phyloP scores from a whole-genome alignment of 2,329 filamentous ascomycete genomes.

The Monilinia vaccinii-corymbosi region DNA sequence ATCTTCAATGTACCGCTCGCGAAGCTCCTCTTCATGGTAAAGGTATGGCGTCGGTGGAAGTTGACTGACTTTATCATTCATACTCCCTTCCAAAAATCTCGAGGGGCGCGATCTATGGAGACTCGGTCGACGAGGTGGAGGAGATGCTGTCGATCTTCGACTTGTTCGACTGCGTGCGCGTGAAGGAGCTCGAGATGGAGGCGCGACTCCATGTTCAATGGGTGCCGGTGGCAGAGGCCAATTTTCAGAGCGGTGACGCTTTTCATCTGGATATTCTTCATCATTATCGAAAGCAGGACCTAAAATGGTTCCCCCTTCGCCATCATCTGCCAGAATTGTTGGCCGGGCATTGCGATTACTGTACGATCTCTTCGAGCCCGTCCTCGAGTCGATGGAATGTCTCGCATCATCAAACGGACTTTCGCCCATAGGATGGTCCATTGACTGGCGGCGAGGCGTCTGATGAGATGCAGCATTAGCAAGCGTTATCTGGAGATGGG shows the following conservation, averaged over 20 bases:
- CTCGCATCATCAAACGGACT: conserved; percentile 3
- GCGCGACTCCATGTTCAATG: conserved; percentile 7
- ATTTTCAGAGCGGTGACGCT: conserved; percentile 36
- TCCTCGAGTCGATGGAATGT: conserved; percentile 7
- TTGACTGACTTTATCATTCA: conserved; percentile 71
- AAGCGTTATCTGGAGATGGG: not conserved
- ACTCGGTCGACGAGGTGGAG: conserved; percentile 16
- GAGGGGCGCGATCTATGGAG: conserved; percentile 45
- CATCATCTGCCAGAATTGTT: conserved; percentile 19
- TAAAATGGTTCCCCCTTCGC: conserved; percentile 26
- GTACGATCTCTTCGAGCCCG: conserved; percentile 28
- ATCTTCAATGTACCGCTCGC: conserved; percentile 15
- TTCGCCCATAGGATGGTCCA: conserved; percentile 11
- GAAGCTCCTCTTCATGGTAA: conserved; percentile 19
- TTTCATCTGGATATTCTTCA: conserved; percentile 29
- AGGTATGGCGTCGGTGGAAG: conserved; percentile 39
- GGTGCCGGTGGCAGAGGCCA: conserved; percentile 32
- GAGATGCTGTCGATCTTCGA: conserved; percentile 23
- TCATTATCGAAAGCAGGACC: conserved; percentile 15
- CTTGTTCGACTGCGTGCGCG: conserved; percentile 14
- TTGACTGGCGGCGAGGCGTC: conserved; percentile 13
- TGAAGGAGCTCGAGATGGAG: conserved; percentile 12
- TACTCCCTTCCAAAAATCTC: conserved; percentile 68
- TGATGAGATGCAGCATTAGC: not conserved
- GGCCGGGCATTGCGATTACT: conserved; percentile 25